Conservation (phyloP, 2,329 filamentous ascomycete genomes). For the Xylariaceae sp. region DNA sequence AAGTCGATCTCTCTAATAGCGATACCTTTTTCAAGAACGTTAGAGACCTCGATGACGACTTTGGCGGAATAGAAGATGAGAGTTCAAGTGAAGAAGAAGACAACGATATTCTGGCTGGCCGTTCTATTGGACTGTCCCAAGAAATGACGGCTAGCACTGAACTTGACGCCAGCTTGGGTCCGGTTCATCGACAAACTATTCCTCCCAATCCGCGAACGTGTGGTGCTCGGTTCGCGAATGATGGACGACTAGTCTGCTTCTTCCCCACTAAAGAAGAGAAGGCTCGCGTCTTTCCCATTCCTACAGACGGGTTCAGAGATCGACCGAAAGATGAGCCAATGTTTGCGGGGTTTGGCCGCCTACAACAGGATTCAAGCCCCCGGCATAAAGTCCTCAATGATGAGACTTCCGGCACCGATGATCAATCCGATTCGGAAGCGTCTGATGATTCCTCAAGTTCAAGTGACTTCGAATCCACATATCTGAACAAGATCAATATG, state of each 20-base stretch:
- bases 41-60: conserved; percentile 54
- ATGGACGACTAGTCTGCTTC: conserved; percentile 60
- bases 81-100: conserved; percentile 84
- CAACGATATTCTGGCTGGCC: conserved; percentile 46
- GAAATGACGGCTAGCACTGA: conserved; percentile 52
- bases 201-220: conserved; percentile 54
- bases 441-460: conserved; percentile 47
- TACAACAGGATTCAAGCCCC: conserved; percentile 45
- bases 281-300: conserved; percentile 44
- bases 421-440: conserved; percentile 46
- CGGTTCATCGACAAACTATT: conserved; percentile 46
- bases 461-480: conserved; percentile 58
- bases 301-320: conserved; percentile 42
- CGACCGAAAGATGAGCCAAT: conserved; percentile 49
- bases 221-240: conserved; percentile 56
- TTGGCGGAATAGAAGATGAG: conserved; percentile 59
- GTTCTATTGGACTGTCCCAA: conserved; percentile 56
- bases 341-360: conserved; percentile 52
- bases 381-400: conserved; percentile 43
- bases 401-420: conserved; percentile 47
- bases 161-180: conserved; percentile 47
- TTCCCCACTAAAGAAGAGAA: conserved; percentile 64
- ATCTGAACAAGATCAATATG: conserved; percentile 52
- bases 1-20: conserved; percentile 55
- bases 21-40: conserved; percentile 59